These are phyloP conservation scores for Deuterostichococcus epilithicus DNA, from an alignment of 139 green algal genomes.

Conservation along the genomic window DNA sequence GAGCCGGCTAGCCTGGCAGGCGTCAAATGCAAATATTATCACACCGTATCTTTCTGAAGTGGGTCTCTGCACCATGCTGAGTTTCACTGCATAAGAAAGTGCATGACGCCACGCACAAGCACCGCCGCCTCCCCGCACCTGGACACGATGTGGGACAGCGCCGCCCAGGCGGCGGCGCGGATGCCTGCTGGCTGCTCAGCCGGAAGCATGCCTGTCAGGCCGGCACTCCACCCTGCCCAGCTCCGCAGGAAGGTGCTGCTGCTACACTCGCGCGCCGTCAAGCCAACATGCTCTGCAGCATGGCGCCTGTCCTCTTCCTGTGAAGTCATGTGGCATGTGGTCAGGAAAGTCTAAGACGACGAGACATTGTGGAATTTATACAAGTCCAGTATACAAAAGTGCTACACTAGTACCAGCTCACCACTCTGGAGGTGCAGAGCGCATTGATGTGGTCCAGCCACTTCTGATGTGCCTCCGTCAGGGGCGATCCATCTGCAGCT, in stretches of 20 bases:
- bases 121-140: background rate
- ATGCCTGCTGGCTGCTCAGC: background rate
- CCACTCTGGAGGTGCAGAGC: background rate
- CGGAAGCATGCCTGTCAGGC: background rate
- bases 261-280: background rate
- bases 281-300: background rate
- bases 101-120: background rate
- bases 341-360: too few species aligned
- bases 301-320: background rate
- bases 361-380: too few species aligned
- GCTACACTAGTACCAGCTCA: background rate
- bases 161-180: background rate
- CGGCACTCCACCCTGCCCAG: background rate
- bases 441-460: background rate
- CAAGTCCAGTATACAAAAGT: too few species aligned
- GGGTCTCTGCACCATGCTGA: background rate
- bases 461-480: background rate
- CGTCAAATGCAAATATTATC: background rate
- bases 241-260: background rate
- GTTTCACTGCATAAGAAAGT: background rate
- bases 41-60: background rate
- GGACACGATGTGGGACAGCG: background rate
- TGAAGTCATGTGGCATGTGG: background rate
- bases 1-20: background rate
- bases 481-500: background rate